phyloP scores from a whole-genome alignment of 2,329 filamentous ascomycete genomes.

The Nannizzia gypsea region DNA sequence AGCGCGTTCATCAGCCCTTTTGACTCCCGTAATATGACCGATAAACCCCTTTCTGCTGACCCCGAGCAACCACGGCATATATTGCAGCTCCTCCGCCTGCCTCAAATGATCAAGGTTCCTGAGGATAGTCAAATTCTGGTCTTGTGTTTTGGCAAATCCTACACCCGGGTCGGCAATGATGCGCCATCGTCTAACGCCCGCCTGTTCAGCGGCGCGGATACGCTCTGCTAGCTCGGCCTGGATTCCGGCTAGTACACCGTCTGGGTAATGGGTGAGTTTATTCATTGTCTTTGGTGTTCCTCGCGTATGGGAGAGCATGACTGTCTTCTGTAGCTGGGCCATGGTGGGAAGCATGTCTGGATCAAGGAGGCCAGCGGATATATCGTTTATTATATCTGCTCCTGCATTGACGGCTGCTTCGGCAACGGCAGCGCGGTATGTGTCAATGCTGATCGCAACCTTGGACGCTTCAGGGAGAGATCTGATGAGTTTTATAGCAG shows the following conservation, averaged over 20 bases:
- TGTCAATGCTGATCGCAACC: conserved; percentile 78
- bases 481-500: conserved; percentile 64
- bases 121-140: conserved; percentile 73
- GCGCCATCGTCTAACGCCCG: conserved; percentile 81
- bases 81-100: conserved; percentile 26
- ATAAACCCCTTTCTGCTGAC: conserved; percentile 84
- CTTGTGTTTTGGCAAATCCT: conserved; percentile 76
- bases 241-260: conserved; percentile 54
- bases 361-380: conserved; percentile 73
- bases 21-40: conserved; percentile 65
- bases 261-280: conserved; percentile 53
- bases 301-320: conserved; percentile 88
- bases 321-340: conserved; percentile 63
- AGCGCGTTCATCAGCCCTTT: conserved; percentile 55
- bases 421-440: conserved; percentile 77
- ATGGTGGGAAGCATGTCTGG: conserved; percentile 69
- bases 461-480: conserved; percentile 49
- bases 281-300: conserved; percentile 77
- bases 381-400: conserved; percentile 89
- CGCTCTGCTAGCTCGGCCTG: conserved; percentile 57
- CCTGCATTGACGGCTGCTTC: conserved; percentile 63
- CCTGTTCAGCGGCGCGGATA: conserved; percentile 61
- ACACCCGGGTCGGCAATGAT: conserved; percentile 90
- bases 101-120: conserved; percentile 54
- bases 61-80: conserved; percentile 80